phyloP scores from a whole-genome alignment of 495 filamentous ascomycete species.

The Pseudoneurospora amorphoporcata region DNA sequence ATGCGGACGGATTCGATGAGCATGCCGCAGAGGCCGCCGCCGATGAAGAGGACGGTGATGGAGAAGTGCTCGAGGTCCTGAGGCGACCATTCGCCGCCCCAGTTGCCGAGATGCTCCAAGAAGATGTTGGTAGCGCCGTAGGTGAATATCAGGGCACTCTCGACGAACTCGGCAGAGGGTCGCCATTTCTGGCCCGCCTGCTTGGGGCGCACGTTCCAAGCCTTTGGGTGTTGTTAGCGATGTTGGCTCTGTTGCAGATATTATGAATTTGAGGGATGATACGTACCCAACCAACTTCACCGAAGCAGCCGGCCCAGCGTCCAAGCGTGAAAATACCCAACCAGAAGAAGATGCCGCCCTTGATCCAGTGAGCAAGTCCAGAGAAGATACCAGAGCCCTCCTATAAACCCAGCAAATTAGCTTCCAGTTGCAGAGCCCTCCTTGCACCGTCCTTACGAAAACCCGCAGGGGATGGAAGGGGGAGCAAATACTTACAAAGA shows the following conservation, averaged over 20 bases:
- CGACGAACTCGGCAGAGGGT: conserved; percentile 79
- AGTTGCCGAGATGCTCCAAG: conserved; percentile 72
- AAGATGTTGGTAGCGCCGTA: conserved; percentile 90
- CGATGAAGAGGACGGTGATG: conserved; percentile 89
- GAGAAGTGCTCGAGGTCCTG: conserved; percentile 87
- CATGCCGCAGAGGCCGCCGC: conserved; percentile 91
- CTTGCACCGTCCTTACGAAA: conserved; percentile 11
- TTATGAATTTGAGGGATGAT: not conserved
- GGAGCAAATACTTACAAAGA: conserved; percentile 39
- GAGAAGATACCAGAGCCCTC: conserved; percentile 42
- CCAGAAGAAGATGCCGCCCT: conserved; percentile 96
- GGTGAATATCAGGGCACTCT: conserved; percentile 77
- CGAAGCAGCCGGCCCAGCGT: conserved; percentile 84
- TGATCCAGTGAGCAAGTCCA: conserved; percentile 87
- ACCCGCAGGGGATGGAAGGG: not conserved
- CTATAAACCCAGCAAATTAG: conserved; percentile 1
- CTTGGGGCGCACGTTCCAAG: conserved; percentile 80
- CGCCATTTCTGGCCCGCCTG: conserved; percentile 50
- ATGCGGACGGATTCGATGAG: conserved; percentile 72
- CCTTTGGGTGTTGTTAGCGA: conserved; percentile 28
- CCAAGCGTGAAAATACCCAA: conserved; percentile 82
- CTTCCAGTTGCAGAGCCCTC: conserved; percentile 34
- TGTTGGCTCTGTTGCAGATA: not conserved
- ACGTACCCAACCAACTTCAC: conserved; percentile 76
- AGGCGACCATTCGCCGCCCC: conserved; percentile 59